These are phyloP conservation scores for Phytophthora hybrid DNA, from an alignment of 352 stramenopile genomes.

Conservation along the genomic window DNA sequence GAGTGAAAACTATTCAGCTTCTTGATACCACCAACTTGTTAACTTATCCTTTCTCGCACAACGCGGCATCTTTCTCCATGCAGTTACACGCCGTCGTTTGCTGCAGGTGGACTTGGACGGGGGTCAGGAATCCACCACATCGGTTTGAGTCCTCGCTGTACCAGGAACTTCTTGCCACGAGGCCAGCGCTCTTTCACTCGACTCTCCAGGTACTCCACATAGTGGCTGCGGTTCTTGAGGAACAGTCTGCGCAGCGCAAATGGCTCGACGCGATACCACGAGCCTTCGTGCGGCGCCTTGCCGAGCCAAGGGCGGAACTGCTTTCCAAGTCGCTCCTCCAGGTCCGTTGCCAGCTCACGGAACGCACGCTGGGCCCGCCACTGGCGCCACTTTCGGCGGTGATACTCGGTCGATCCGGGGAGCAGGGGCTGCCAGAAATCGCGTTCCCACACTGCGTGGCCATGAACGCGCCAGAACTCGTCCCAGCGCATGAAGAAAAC, in stretches of 20 bases:
- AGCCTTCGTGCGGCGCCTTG: constrained; percentile 30
- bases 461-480: constrained; percentile 51
- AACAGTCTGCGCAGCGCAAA: constrained; percentile 42
- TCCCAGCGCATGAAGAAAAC: constrained; percentile 64
- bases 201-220: constrained; percentile 33
- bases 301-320: constrained; percentile 10
- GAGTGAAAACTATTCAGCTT: too few species aligned
- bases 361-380: constrained; percentile 41
- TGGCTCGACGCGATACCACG: constrained; percentile 47
- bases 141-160: constrained; percentile 30
- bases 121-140: constrained; percentile 31
- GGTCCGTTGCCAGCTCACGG: constrained; percentile 38
- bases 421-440: constrained; percentile 52
- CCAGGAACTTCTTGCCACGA: constrained; percentile 35
- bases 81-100: not conserved
- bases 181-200: constrained; percentile 38
- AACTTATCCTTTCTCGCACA: too few species aligned
- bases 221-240: constrained; percentile 14
- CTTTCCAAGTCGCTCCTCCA: constrained; percentile 21
- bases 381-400: constrained; percentile 47
- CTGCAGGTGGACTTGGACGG: not conserved
- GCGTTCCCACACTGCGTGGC: constrained; percentile 59
- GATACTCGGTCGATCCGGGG: constrained; percentile 31
- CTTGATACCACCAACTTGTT: too few species aligned
- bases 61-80: not conserved